Conservation (phyloP, 495 filamentous ascomycete genomes). For the Haplographium delicatum region DNA sequence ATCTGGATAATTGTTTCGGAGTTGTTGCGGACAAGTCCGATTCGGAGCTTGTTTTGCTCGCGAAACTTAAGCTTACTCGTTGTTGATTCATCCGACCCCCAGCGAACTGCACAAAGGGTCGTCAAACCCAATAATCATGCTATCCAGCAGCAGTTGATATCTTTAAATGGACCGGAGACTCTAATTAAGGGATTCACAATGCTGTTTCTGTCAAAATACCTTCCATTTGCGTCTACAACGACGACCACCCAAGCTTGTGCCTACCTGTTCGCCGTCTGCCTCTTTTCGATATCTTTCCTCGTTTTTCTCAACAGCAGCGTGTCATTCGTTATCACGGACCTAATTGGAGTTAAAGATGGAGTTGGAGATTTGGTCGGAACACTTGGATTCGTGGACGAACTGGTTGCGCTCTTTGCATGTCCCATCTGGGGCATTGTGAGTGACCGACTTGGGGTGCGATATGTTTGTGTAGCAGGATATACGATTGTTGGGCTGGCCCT, state of each 20-base stretch:
- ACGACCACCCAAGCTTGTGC: slow-evolving; percentile 70
- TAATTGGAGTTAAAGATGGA: slow-evolving; percentile 67
- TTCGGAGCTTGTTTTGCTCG: too few species aligned
- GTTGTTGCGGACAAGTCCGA: too few species aligned
- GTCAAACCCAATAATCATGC: too few species aligned
- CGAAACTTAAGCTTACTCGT: too few species aligned
- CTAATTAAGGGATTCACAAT: too few species aligned
- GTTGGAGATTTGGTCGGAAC: slow-evolving; percentile 92
- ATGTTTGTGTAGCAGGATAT: slow-evolving; percentile 76
- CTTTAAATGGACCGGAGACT: too few species aligned
- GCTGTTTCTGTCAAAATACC: slow-evolving; percentile 40
- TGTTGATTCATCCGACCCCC: too few species aligned
- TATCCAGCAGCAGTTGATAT: too few species aligned
- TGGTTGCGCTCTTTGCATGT: slow-evolving; percentile 85
- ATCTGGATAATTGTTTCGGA: too few species aligned
- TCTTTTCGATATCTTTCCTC: slow-evolving; percentile 94
- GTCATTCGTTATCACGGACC: slow-evolving; percentile 90
- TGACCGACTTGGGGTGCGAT: slow-evolving; percentile 80
- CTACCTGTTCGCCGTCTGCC: slow-evolving; percentile 83
- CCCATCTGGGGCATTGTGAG: slow-evolving; percentile 89
- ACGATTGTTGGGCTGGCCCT: slow-evolving; percentile 69
- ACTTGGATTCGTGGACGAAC: slow-evolving; percentile 90
- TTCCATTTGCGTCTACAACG: slow-evolving; percentile 53
- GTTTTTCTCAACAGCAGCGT: slow-evolving; percentile 95
- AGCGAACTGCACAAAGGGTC: too few species aligned